Percentiles rank a stretch among this genome's conserved stretches.
These are phyloP conservation scores for Sphagnum magellanicum DNA, from an alignment of 228 moss, liverwort and hornwort species.

Conservation along the genomic window DNA sequence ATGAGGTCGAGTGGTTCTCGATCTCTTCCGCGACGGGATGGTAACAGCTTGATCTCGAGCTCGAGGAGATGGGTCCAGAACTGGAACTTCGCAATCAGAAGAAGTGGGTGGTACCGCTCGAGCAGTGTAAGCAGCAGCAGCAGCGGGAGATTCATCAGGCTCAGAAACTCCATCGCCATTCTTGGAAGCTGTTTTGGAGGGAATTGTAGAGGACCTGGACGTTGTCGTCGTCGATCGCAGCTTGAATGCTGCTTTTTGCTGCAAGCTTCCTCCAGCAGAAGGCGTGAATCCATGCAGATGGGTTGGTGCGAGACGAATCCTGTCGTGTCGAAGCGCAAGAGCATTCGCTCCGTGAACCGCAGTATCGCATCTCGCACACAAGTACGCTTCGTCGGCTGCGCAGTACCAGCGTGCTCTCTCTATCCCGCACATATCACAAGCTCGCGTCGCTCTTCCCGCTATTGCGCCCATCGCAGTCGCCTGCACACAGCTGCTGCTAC, in stretches of 20 bases:
- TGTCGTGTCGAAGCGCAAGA: slow-evolving; percentile 43
- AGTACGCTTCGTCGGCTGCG: slow-evolving; percentile 43
- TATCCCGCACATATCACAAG: slow-evolving; percentile 47
- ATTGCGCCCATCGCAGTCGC: slow-evolving; percentile 52
- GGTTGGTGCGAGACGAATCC: slow-evolving; percentile 22
- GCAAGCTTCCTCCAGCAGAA: background rate
- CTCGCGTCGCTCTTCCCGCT: slow-evolving; percentile 41
- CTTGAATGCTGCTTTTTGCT: too few species aligned
- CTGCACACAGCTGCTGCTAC: too few species aligned
- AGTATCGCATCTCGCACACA: slow-evolving; percentile 48
- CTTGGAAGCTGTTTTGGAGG: background rate
- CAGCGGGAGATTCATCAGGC: background rate
- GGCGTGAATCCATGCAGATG: background rate
- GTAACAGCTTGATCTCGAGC: background rate
- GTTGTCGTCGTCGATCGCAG: background rate
- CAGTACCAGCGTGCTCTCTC: slow-evolving; percentile 52
- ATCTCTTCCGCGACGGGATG: slow-evolving; percentile 45
- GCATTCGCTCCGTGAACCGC: slow-evolving; percentile 51
- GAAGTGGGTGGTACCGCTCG: too few species aligned
- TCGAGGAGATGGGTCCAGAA: background rate
- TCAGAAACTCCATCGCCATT: background rate
- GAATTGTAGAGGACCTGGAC: background rate
- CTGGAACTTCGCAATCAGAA: too few species aligned
- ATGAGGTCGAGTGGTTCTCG: slow-evolving; percentile 36
- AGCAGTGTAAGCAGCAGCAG: too few species aligned